Base-by-base conservation (phyloP, 192 early-diverging fungal species). In the Gorgonomyces haynaldii region DNA sequence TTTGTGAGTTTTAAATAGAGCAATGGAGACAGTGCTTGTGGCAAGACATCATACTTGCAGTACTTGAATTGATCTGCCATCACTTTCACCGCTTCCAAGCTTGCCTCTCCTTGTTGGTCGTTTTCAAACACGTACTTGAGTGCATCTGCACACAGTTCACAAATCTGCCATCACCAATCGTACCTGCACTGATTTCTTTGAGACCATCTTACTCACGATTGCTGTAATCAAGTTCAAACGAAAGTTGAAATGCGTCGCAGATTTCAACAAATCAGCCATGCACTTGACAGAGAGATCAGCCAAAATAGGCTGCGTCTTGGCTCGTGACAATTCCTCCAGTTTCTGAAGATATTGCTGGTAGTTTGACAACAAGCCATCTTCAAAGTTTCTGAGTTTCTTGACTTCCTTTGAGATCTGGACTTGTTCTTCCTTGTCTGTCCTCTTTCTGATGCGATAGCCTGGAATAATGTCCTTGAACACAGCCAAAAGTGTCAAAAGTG, bases 401-500 rank as follows among this genome's bases (percentile, higher is more conserved):
- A 98, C 89, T 15, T 94, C 92, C 58, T 86, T 91, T 25, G 87
- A 82, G 0, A 96, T 85, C 47, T 76, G 67, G 7, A 58, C 66
- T 26, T 60, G 48, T 63, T 81, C 70, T 61, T 98, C 92, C 55
- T 75, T 75, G 22, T 84, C 91, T 0, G 87, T 81, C 50, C 91
- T 66, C 28, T 83, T 71, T 26, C 91, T 83, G 44, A 98, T 96
- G 17, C 88, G 79, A 67, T 98, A 98, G 50, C 46, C 88, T 1
- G 94, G 94, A 27, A 96, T 72, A 60, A 98, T 86, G 57, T 98
- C 94, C 49, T 89, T 81, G 70, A 85, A 98, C 2, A 98, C 85
- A 0, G 86, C 87, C 24, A 96, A 68, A 61, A 91, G 89, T 7
- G 89, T 88, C 39, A 95, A 57, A 21, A 94, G 56, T 0, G 80